A percentile compares a stretch with the other conserved stretches of the same genome.
phyloP scores from a whole-genome alignment of 2,329 filamentous ascomycete species.

The Phaeomoniella chlamydospora region DNA sequence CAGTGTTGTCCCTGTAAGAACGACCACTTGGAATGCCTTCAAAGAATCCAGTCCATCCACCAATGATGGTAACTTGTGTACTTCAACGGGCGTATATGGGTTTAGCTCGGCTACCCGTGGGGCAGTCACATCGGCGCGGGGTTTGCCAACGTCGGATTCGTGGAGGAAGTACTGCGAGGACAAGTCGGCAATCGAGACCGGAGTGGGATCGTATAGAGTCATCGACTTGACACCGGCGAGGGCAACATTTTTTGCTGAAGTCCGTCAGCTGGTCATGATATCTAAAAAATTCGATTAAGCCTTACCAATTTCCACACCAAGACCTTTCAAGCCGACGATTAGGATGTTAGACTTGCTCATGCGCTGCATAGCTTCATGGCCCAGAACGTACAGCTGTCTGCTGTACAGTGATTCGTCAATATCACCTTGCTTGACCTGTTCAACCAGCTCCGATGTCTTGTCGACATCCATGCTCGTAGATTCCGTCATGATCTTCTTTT shows the following conservation, averaged over 20 bases:
- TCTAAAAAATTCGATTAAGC: too few relatives aligned
- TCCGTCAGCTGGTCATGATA: too few relatives aligned
- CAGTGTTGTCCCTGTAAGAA: slow-evolving; percentile 72
- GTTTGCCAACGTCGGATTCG: slow-evolving; percentile 77
- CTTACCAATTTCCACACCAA: slow-evolving; percentile 77
- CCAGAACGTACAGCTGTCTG: slow-evolving; percentile 55
- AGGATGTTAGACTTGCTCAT: slow-evolving; percentile 96
- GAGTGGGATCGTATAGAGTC: slow-evolving; percentile 79
- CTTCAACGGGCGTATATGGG: slow-evolving; percentile 79
- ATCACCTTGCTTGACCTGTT: slow-evolving; percentile 48
- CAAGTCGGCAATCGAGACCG: slow-evolving; percentile 71
- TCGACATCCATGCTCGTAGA: slow-evolving; percentile 47
- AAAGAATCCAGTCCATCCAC: slow-evolving; percentile 65
- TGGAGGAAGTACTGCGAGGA: slow-evolving; percentile 96
- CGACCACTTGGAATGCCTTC: slow-evolving; percentile 83
- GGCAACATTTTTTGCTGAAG: slow-evolving; percentile 85
- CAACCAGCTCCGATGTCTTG: slow-evolving; percentile 39
- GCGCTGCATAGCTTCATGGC: slow-evolving; percentile 88
- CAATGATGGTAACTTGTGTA: slow-evolving; percentile 53
- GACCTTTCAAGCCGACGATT: slow-evolving; percentile 77
- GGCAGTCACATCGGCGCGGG: slow-evolving; percentile 71
- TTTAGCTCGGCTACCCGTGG: slow-evolving; percentile 90
- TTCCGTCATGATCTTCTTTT: slow-evolving; percentile 37
- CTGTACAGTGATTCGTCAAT: slow-evolving; percentile 57
- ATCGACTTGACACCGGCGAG: slow-evolving; percentile 96